These are phyloP conservation scores for Bjerkandera adusta DNA, from an alignment of 1,284 basidiomycete species.

Conservation along the genomic window DNA sequence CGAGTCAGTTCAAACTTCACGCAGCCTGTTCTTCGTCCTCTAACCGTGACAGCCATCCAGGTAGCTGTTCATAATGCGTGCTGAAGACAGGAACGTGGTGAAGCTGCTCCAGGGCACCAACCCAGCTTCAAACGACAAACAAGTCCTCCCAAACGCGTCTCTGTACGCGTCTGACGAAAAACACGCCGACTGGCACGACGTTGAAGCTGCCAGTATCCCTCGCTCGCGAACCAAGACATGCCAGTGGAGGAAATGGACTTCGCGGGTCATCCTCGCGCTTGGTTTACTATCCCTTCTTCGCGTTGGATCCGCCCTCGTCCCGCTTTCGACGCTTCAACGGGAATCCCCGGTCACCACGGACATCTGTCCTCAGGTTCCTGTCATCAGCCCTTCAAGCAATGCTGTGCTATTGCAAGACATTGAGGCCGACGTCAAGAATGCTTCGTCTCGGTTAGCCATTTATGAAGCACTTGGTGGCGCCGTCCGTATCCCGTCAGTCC, in stretches of 20 bases:
- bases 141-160: no score
- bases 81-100: slow-evolving; percentile 5
- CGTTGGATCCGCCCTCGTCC: no score
- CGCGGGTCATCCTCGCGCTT: background rate
- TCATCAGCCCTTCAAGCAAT: slow-evolving; percentile 30
- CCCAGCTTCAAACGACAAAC: no score
- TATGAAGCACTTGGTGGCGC: slow-evolving; percentile 42
- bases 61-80: background rate
- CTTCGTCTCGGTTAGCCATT: slow-evolving; percentile 37
- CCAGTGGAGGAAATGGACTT: background rate
- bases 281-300: background rate
- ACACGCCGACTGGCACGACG: background rate
- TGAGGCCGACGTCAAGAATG: slow-evolving; percentile 31
- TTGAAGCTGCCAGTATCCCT: background rate
- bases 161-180: background rate
- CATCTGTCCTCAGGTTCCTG: slow-evolving; percentile 26
- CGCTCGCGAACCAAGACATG: background rate
- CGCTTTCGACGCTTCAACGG: background rate
- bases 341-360: no score
- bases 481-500: slow-evolving; percentile 41
- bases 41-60: background rate
- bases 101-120: slow-evolving; percentile 4
- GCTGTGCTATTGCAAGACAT: slow-evolving; percentile 30
- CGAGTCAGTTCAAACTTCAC: no score
- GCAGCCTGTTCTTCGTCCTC: background rate